phyloP scores from a whole-genome alignment of 305 asterid species.

The Fraxinus latifolia region DNA sequence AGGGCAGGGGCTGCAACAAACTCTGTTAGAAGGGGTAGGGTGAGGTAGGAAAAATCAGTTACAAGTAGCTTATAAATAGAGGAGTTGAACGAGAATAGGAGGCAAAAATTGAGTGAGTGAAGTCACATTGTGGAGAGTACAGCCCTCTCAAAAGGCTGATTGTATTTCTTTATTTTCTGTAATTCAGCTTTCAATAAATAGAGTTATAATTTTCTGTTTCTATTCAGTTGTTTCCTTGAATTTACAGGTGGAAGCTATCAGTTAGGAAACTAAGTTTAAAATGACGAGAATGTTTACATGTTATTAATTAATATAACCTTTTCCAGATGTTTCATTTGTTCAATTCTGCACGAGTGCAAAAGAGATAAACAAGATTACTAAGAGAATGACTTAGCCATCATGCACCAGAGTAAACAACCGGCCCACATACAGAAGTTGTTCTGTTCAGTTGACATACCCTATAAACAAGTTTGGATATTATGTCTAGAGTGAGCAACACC shows the following conservation, averaged over 20 bases:
- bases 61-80: neutral
- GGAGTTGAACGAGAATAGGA: neutral
- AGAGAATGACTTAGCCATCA: neutral
- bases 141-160: neutral
- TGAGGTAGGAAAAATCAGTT: neutral
- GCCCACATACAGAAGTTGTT: neutral
- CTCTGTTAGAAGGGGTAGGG: neutral
- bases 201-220: neutral
- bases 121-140: neutral
- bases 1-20: neutral
- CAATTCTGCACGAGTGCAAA: neutral
- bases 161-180: neutral
- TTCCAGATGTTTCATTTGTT: neutral
- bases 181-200: neutral
- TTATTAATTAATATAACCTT: neutral
- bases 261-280: neutral
- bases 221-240: neutral
- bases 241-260: neutral
- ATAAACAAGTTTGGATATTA: slow-evolving; percentile 71
- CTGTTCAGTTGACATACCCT: slow-evolving; percentile 52
- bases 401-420: slow-evolving; percentile 1
- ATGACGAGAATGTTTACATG: neutral
- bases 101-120: neutral
- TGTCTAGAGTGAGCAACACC: slow-evolving; percentile 85
- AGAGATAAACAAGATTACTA: neutral